Base-by-base conservation (phyloP, 768 basidiomycete genomes). In the Infundibulicybe gibba region DNA sequence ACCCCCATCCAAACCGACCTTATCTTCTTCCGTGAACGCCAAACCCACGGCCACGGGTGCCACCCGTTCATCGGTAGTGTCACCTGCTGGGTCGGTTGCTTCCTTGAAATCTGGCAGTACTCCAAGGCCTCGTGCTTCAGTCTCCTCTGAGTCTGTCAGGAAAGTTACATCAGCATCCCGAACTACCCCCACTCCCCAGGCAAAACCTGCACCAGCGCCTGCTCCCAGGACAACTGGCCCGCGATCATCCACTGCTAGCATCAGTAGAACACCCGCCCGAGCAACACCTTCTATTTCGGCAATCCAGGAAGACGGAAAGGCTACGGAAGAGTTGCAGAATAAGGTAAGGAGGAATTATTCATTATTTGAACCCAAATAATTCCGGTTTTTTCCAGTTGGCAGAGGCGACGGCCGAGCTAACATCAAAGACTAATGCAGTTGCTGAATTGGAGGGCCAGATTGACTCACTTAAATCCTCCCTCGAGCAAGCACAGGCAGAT, bases 271-370 rank as follows among this genome's bases (percentile, higher is more conserved):
- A 46, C 50, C 79, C 35, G 61, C 76, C 45, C 72, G 78, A 14
- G 63, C 77, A 21, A 56, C 78, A 33, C 67, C 72, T 19, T 90
- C 88, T 12, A 81, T 90, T 41, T 76, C 85, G n/a, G 88, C 88
- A 8, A 81, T 90, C 49, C 76, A 74, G 50, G 83, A 82, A 51
- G 81, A 82, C 52, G 68, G 64, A n/a, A 80, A 78, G 56, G 75
- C 63, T 11, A 51, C 81, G 16, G 73, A 75, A 47, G 84, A 80
- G 45, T 57, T 88, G 14, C 80, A 83, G 60, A 68, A 60, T 41
- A 80, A 87, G 76, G 87, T 79, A 59, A 30, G 3, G 8, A 25
- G 65, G 46, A n/a, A 21, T 32, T 5, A 16, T 47, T 48, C 5
- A 35, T 16, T 31, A 44, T 19, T 44, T 32, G 40, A 47, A 34